These are phyloP conservation scores for Mortierella claussenii DNA, from an alignment of 192 early-diverging fungal species.

Conservation along the genomic window DNA sequence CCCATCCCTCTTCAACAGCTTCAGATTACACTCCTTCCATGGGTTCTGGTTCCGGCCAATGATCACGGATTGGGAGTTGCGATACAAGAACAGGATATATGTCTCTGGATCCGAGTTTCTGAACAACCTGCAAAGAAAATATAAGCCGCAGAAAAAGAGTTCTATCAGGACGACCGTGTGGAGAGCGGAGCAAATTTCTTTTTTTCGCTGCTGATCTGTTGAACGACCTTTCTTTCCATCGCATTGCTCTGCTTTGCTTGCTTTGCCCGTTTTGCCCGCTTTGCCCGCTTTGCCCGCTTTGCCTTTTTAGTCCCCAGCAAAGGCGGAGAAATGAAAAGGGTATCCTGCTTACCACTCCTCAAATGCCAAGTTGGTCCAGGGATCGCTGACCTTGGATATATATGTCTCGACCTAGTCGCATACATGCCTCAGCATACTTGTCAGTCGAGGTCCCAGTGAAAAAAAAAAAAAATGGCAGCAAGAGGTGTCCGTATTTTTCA, in stretches of 20 bases:
- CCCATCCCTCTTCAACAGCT: conserved; percentile 67
- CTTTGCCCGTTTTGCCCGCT: neutral
- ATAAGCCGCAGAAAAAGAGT: no score
- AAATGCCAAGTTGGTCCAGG: conserved; percentile 85
- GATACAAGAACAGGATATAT: conserved; percentile 87
- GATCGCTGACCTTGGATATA: conserved; percentile 75
- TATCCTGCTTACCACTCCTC: conserved; percentile 74
- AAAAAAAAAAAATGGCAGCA: neutral
- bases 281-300: neutral
- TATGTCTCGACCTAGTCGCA: conserved; percentile 58
- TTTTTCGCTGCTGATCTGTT: neutral
- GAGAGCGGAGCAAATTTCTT: no score
- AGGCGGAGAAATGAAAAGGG: no score
- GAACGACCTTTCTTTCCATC: neutral
- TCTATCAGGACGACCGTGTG: no score
- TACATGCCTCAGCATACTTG: no score
- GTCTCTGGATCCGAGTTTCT: conserved; percentile 71
- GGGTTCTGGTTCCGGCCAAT: conserved; percentile 99
- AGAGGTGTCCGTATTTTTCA: neutral
- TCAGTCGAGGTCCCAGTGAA: neutral
- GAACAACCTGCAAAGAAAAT: no score
- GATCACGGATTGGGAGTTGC: conserved; percentile 88
- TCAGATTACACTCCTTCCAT: conserved; percentile 93
- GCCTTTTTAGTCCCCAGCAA: neutral
- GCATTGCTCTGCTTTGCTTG: neutral